Conservation (phyloP, 2,329 filamentous ascomycete species). For the Tolypocladium capitatum region DNA sequence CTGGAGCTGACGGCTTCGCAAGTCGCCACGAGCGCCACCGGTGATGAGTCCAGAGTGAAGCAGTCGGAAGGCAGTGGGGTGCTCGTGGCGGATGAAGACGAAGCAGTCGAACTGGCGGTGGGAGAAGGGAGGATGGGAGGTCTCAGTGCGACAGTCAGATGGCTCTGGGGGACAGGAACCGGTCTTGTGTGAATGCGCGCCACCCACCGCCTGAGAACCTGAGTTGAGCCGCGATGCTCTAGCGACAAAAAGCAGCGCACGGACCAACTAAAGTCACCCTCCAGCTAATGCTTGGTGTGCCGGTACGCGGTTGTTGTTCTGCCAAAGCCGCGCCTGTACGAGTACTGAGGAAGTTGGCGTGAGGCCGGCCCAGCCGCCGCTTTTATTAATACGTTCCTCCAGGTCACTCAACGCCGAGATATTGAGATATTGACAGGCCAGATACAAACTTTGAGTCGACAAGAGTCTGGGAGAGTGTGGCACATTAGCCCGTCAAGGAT, state of each 20-base stretch:
- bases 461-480: too few species aligned
- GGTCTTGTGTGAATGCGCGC: slow-evolving; percentile 1
- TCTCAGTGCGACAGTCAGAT: neutral
- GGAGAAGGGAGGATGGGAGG: neutral
- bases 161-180: neutral
- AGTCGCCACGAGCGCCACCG: neutral
- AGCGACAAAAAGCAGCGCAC: neutral
- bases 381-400: too few species aligned
- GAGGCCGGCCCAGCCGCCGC: too few species aligned
- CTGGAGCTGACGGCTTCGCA: neutral
- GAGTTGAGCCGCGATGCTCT: neutral
- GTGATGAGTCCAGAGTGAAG: neutral
- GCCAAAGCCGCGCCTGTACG: too few species aligned
- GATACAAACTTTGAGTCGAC: too few species aligned
- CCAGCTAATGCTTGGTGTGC: neutral
- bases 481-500: too few species aligned
- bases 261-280: neutral
- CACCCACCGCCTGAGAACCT: slow-evolving; percentile 1
- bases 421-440: too few species aligned
- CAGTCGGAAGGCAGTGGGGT: neutral
- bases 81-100: neutral
- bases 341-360: too few species aligned
- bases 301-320: neutral
- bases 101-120: neutral
- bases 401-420: too few species aligned